Evolutionary conservation across 1,284 basidiomycete genomes (phyloP).

Genomic region (Sporisorium scitamineum): DNA sequence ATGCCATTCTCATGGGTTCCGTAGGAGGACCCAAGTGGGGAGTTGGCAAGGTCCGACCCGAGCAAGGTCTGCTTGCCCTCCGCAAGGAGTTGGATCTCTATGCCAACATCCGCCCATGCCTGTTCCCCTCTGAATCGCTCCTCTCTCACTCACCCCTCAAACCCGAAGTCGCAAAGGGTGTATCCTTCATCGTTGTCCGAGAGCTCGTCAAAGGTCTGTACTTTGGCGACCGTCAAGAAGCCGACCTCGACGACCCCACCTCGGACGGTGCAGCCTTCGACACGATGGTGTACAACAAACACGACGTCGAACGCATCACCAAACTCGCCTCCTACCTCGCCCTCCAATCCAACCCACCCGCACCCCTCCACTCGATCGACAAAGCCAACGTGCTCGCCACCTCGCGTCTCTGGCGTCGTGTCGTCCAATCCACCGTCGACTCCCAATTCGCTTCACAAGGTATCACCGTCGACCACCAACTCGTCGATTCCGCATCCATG

Average conservation of each 20-base stretch:
- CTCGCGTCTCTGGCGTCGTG: slow-evolving; percentile 90
- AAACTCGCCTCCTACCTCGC: slow-evolving; percentile 95
- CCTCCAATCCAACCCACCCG: slow-evolving; percentile 81
- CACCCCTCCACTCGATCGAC: slow-evolving; percentile 92
- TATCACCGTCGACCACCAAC: slow-evolving; percentile 73
- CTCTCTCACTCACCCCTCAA: slow-evolving; percentile 93
- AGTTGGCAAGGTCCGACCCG: slow-evolving; percentile 89
- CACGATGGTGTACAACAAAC: slow-evolving; percentile 87
- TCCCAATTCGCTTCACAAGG: slow-evolving; percentile 58
- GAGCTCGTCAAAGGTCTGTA: slow-evolving; percentile 81
- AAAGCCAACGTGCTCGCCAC: slow-evolving; percentile 99
- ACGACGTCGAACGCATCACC: slow-evolving; percentile 93
- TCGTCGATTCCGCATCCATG: slow-evolving; percentile 98
- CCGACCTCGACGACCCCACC: slow-evolving; percentile 71
- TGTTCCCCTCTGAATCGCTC: slow-evolving; percentile 91
- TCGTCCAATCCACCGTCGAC: slow-evolving; percentile 66
- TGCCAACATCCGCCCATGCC: slow-evolving; percentile 97
- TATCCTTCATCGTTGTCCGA: slow-evolving; percentile 92
- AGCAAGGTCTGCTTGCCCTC: slow-evolving; percentile 89
- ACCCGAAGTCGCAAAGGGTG: slow-evolving; percentile 84
- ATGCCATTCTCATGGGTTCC: slow-evolving; percentile 72
- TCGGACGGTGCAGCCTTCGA: slow-evolving; percentile 65
- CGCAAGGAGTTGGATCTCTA: slow-evolving; percentile 94
- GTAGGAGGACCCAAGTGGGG: slow-evolving; percentile 99
- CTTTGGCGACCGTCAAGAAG: slow-evolving; percentile 89